A percentile compares a stretch with the other conserved stretches of the same genome.
phyloP scores from a whole-genome alignment of 23 red algal genomes.

The Gracilariopsis chorda region DNA sequence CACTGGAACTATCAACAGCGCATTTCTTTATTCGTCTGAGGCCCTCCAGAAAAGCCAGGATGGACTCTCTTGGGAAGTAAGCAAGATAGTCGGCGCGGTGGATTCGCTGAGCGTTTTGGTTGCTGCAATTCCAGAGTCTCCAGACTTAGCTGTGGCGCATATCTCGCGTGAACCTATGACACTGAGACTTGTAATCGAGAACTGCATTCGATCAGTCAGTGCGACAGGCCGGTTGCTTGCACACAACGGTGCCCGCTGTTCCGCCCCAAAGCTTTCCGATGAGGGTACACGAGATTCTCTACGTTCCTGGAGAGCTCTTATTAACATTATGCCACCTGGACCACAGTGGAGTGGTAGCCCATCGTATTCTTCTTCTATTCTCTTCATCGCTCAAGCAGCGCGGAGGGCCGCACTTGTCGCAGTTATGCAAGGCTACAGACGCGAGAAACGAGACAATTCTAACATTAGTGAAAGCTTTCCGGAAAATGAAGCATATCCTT shows the following conservation, averaged over 20 bases:
- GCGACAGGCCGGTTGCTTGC: conserved; percentile 56
- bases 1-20: conserved; percentile 59
- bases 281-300: conserved; percentile 60
- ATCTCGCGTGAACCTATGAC: conserved; percentile 36
- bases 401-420: conserved; percentile 40
- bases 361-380: conserved; percentile 55
- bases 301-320: conserved; percentile 56
- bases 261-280: conserved; percentile 45
- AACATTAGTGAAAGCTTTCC: conserved; percentile 2
- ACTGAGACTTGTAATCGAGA: conserved; percentile 50
- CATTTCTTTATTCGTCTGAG: conserved; percentile 50
- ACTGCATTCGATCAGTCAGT: conserved; percentile 55
- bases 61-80: conserved; percentile 36
- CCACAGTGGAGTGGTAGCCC: conserved; percentile 38
- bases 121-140: conserved; percentile 11
- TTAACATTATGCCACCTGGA: conserved; percentile 25
- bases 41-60: conserved; percentile 31
- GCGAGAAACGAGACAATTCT: neutral
- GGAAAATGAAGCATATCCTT: conserved; percentile 29
- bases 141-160: conserved; percentile 16
- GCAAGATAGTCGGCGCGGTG: conserved; percentile 43
- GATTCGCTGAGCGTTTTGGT: conserved; percentile 40
- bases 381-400: conserved; percentile 54
- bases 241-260: conserved; percentile 40
- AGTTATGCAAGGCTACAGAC: conserved; percentile 53